These are phyloP conservation scores for Penicillium daleae DNA, from an alignment of 495 filamentous ascomycete genomes.

Conservation along the genomic window DNA sequence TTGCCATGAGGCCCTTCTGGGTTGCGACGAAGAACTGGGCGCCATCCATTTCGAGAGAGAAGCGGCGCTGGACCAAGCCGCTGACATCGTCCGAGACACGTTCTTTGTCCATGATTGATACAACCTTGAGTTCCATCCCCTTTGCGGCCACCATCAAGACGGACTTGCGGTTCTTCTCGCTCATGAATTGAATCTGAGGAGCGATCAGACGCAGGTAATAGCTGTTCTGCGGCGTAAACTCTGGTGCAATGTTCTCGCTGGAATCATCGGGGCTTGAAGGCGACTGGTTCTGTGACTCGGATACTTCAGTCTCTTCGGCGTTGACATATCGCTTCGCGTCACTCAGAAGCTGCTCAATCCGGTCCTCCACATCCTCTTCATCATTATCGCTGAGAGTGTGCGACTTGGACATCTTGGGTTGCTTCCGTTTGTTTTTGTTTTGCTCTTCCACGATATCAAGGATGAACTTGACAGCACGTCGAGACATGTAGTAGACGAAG, in stretches of 20 bases:
- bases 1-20: conserved; percentile 80
- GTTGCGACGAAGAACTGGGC: conserved; percentile 97
- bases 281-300: conserved; percentile 34
- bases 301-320: conserved; percentile 61
- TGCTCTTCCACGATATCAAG: conserved; percentile 96
- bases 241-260: conserved; percentile 76
- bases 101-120: conserved; percentile 97
- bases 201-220: conserved; percentile 95
- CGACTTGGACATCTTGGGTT: conserved; percentile 36
- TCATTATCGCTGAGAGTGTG: conserved; percentile 49
- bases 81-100: conserved; percentile 90
- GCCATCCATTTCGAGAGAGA: conserved; percentile 92
- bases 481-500: conserved; percentile 97
- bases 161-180: conserved; percentile 93
- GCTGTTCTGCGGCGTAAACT: conserved; percentile 90
- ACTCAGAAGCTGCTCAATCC: conserved; percentile 82
- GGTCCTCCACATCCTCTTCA: conserved; percentile 73
- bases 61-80: conserved; percentile 90
- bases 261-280: conserved; percentile 56
- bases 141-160: conserved; percentile 93
- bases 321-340: conserved; percentile 84
- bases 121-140: conserved; percentile 93
- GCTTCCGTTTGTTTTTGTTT: conserved; percentile 62
- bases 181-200: conserved; percentile 95
- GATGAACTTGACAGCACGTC: conserved; percentile 96